These are phyloP conservation scores for Solanum dulcamara DNA, from an alignment of 257 asterid genomes.

Conservation along the genomic window DNA sequence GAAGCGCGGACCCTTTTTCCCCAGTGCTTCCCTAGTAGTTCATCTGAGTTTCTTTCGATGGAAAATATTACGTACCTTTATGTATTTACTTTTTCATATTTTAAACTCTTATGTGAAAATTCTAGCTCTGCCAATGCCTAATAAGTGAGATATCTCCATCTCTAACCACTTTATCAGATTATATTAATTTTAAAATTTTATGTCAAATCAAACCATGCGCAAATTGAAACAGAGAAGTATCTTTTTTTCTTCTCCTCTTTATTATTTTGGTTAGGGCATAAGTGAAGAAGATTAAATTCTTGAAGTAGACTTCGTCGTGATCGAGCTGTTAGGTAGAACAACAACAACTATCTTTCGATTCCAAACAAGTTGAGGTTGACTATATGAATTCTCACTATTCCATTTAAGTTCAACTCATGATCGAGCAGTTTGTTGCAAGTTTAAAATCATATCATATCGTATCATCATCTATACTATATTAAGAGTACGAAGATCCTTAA, in stretches of 20 bases:
- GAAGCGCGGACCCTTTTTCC: constrained; percentile 1
- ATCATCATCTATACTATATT: too few species aligned
- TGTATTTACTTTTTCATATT: too few species aligned
- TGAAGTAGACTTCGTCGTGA: neutral
- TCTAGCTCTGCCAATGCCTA: too few species aligned
- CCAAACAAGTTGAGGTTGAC: neutral
- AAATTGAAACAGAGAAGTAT: too few species aligned
- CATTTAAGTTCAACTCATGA: neutral
- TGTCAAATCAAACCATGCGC: too few species aligned
- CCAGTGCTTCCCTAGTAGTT: neutral
- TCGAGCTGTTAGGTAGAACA: neutral
- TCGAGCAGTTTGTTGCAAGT: neutral
- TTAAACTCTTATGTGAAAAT: too few species aligned
- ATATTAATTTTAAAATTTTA: too few species aligned
- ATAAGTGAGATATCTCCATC: neutral
- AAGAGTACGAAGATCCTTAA: too few species aligned
- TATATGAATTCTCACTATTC: neutral
- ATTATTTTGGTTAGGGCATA: neutral
- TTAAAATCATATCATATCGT: too few species aligned
- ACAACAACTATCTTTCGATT: neutral
- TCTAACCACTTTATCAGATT: neutral
- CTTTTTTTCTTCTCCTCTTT: neutral
- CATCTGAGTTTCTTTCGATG: too few species aligned
- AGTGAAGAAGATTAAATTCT: neutral
- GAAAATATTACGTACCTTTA: too few species aligned